Evolutionary conservation across 352 stramenopile species (phyloP).

Genomic region (Stephanocyclus meneghinianus): DNA sequence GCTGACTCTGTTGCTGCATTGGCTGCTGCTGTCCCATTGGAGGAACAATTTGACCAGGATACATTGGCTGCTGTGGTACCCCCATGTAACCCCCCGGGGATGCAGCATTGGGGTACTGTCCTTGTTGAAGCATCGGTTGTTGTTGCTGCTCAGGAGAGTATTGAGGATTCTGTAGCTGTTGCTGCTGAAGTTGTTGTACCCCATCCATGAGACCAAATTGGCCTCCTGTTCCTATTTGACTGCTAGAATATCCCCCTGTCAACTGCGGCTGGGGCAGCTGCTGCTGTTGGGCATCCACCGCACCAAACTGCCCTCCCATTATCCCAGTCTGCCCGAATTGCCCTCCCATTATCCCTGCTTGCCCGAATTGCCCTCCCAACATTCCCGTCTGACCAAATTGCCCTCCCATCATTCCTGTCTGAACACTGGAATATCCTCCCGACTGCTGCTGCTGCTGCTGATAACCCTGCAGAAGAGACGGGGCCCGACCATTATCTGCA

Average conservation of each 20-base stretch:
- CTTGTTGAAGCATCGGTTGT: not conserved
- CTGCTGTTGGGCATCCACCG: constrained; percentile 7
- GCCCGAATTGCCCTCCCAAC: not conserved
- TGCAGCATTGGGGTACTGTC: not conserved
- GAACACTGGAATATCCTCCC: constrained; percentile 1
- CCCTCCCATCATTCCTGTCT: not conserved
- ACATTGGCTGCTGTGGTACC: constrained; percentile 6
- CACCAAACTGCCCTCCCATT: not conserved
- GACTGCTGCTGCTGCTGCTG: not conserved
- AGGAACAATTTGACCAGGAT: constrained; percentile 6
- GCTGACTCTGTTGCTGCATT: not conserved
- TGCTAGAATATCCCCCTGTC: not conserved
- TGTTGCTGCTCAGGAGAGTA: constrained; percentile 7
- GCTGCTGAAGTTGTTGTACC: not conserved
- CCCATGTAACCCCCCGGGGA: not conserved
- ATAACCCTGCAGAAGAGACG: constrained; percentile 3
- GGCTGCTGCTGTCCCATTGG: not conserved
- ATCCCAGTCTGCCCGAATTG: not conserved
- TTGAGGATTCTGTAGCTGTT: not conserved
- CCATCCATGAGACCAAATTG: not conserved
- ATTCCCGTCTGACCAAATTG: not conserved
- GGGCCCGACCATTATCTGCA: not conserved
- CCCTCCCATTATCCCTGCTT: constrained; percentile 2
- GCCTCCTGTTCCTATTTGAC: not conserved
- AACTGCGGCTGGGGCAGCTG: not conserved